Conservation (phyloP, 495 filamentous ascomycete species). For the Neurospora tetrasperma region DNA sequence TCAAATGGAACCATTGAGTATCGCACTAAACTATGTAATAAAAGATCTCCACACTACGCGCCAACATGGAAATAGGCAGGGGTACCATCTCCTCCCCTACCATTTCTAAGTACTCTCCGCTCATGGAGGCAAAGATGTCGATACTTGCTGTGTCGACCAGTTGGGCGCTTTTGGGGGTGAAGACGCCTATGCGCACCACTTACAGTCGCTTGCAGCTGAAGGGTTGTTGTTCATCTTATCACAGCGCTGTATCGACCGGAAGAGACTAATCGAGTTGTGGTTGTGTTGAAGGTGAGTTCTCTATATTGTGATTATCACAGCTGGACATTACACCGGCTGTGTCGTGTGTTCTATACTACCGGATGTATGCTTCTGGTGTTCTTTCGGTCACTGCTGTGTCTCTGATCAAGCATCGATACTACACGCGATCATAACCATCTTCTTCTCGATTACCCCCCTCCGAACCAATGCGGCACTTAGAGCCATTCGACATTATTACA, state of each 20-base stretch:
- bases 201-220: not conserved
- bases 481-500: not conserved
- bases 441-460: not conserved
- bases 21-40: constrained; percentile 6
- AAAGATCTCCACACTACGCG: constrained; percentile 31
- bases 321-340: not conserved
- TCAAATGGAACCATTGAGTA: not conserved
- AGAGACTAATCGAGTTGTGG: not conserved
- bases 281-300: not conserved
- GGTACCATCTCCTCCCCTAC: constrained; percentile 20
- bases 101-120: constrained; percentile 33
- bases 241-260: not conserved
- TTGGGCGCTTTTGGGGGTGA: constrained; percentile 33
- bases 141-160: constrained; percentile 40
- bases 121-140: constrained; percentile 38
- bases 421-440: not conserved
- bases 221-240: not conserved
- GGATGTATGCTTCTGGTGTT: not conserved
- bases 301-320: not conserved
- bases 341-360: not conserved
- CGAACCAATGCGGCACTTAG: not conserved
- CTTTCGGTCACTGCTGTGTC: not conserved
- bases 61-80: constrained; percentile 24
- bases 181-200: constrained; percentile 33
- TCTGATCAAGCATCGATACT: not conserved